Evolutionary conservation across 768 basidiomycete genomes (phyloP), one percentile per base, ranked within the genome.

Genomic region (Tylopilus felleus): DNA sequence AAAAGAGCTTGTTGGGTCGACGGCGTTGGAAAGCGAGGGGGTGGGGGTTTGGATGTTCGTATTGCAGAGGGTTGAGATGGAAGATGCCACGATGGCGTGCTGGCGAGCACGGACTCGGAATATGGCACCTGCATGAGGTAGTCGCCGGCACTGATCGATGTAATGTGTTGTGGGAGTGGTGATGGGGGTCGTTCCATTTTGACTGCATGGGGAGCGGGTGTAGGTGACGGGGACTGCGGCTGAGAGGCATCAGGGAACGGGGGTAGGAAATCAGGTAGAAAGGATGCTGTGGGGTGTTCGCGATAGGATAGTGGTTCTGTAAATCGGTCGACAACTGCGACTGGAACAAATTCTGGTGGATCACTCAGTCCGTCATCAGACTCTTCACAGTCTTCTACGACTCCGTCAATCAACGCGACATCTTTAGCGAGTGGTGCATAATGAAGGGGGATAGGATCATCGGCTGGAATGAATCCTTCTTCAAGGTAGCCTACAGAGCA

Each of bases 121-220:
- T 92, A 92, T 5, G 89, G 86, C 1, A 90, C 80, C 62, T 83
- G 82, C 12, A 85, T 79, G 23, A 84, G 73, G 55, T 88, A 87
- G 66, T 91, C 86, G 3, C 88, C 83, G 2, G 84, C 77, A 3
- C 71, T 65, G 12, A 72, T 60, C 13, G 77, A 71, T 5, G 70
- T 65, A 3, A 77, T 68, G 19, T 72, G 79, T 23, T 69, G 75
- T 73, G 57, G 80, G 61, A 59, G 78, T 65, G 48, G 82, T 69
- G 63, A 84, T 42, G 49, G 57, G 0, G 66, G 71, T 55, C 67
- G 53, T 51, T 70, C 69, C 40, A 66, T 51, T 25, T 72, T 72
- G 49, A 72, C 58, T 8, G 66, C 56, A 9, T 61, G 58, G 8
- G 65, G 59, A 0, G 75, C 58, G 2, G 77, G 75, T 0, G 75